phyloP scores from a whole-genome alignment of 305 asterid genomes.

The Solanum chacoense region DNA sequence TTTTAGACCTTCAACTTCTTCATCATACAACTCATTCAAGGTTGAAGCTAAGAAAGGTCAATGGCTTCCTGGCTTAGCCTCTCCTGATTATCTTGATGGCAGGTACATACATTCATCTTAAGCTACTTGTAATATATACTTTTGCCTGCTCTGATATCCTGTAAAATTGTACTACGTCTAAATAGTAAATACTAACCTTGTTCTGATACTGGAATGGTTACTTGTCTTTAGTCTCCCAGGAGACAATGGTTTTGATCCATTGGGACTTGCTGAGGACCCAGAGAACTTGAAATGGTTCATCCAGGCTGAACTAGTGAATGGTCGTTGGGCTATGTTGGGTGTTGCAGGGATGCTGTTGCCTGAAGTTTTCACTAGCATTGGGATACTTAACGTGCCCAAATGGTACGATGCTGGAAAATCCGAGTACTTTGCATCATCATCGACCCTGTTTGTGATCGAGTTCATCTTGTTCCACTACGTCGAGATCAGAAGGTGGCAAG shows the following conservation, averaged over 20 bases:
- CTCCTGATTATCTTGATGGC: slow-evolving; percentile 78
- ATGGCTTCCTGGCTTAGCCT: slow-evolving; percentile 92
- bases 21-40: slow-evolving; percentile 32
- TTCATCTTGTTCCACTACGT: slow-evolving; percentile 92
- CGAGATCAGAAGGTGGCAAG: slow-evolving; percentile 98
- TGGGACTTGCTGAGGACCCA: slow-evolving; percentile 93
- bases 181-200: background rate
- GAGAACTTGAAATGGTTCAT: slow-evolving; percentile 74
- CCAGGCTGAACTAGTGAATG: slow-evolving; percentile 86
- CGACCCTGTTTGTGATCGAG: slow-evolving; percentile 84
- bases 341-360: slow-evolving; percentile 94
- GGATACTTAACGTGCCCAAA: slow-evolving; percentile 67
- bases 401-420: slow-evolving; percentile 88
- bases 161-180: background rate
- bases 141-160: background rate
- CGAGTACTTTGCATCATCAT: slow-evolving; percentile 82
- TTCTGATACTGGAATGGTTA: background rate
- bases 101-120: slow-evolving; percentile 28
- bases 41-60: slow-evolving; percentile 93
- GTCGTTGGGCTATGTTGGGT: slow-evolving; percentile 99
- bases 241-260: slow-evolving; percentile 91
- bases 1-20: slow-evolving; percentile 26
- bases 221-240: slow-evolving; percentile 54
- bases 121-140: background rate
- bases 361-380: slow-evolving; percentile 59